Base-by-base conservation (phyloP, 306 rosid genomes). In the Prunus mongolica region DNA sequence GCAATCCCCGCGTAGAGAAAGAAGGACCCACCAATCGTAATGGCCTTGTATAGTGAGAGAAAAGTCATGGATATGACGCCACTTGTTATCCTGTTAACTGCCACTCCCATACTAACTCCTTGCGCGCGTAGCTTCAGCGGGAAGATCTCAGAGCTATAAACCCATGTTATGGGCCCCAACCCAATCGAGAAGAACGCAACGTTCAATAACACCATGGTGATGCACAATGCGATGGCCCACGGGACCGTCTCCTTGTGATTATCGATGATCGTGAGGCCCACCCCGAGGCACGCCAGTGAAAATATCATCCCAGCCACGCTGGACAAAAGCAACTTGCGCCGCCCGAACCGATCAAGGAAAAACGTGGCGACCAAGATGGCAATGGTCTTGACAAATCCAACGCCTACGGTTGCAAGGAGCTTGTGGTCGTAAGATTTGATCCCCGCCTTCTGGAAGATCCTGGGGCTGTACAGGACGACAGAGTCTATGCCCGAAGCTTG, bases 151-250 rank as follows among this genome's bases (percentile, higher is more conserved):
- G 94, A 80, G 20, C 86, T 83, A 54, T 91, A 91, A 2, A 89
- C 93, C 91, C 91, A 82, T 12, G 97, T 71, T 52, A 89, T 80
- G 50, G 97, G 97, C 0, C 95, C 95, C 44, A 87, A 74, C 20
- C 93, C 97, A 1, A 91, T 88, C 0, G 95, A 91, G 58, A 91
- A 91, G 14, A 85, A 74, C 0, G 90, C 97, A 1, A 85, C 91
- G 55, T 46, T 82, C 2, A 79, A 47, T 18, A 91, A 20, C 10
- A 86, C 84, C 8, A 78, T 82, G 0, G 88, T 66, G 2, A 89
- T 81, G 79, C 88, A 74, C 63, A 88, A 72, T 15, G 67, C 93
- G 16, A 88, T 46, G 52, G 95, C 97, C 97, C 97, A 91, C 32
- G 8, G 79, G 0, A 83, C 1, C 20, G 73, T 86, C 0, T 20